A percentile compares a stretch with the other conserved stretches of the same genome.
phyloP scores from a whole-genome alignment of 2,329 filamentous ascomycete species.

The Aplosporella prunicola region DNA sequence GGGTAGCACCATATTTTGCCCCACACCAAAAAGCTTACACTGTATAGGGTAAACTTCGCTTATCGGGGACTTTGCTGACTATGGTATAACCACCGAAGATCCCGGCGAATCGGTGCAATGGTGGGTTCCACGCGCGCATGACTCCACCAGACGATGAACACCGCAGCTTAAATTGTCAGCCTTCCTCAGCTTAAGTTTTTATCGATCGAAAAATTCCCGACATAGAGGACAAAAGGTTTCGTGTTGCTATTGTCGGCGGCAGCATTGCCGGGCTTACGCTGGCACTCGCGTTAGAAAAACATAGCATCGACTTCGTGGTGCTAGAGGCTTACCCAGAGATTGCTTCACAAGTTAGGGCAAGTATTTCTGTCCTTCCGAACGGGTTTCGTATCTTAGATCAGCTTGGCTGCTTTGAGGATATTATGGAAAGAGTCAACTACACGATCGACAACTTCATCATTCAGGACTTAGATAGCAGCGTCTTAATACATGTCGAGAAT shows the following conservation, averaged over 20 bases:
- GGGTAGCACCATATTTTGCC: too few species aligned
- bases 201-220: too few species aligned
- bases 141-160: too few species aligned
- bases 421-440: not conserved
- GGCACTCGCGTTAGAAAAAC: conserved; percentile 3
- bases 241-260: conserved; percentile 8
- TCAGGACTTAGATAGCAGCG: not conserved
- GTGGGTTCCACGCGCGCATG: too few species aligned
- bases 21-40: too few species aligned
- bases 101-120: too few species aligned
- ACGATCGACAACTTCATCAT: conserved; percentile 2
- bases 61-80: too few species aligned
- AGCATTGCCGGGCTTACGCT: conserved; percentile 9
- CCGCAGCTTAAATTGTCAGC: too few species aligned
- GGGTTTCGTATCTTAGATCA: conserved; percentile 19
- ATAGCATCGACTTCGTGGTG: conserved; percentile 8
- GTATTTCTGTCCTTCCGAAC: conserved; percentile 14
- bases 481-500: not conserved
- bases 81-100: too few species aligned
- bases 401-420: conserved; percentile 13
- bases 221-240: not conserved
- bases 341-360: conserved; percentile 16
- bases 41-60: too few species aligned
- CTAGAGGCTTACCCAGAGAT: conserved; percentile 16
- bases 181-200: too few species aligned